Conservation (phyloP, 352 stramenopile genomes). For the Phytophthora ohioensis region DNA sequence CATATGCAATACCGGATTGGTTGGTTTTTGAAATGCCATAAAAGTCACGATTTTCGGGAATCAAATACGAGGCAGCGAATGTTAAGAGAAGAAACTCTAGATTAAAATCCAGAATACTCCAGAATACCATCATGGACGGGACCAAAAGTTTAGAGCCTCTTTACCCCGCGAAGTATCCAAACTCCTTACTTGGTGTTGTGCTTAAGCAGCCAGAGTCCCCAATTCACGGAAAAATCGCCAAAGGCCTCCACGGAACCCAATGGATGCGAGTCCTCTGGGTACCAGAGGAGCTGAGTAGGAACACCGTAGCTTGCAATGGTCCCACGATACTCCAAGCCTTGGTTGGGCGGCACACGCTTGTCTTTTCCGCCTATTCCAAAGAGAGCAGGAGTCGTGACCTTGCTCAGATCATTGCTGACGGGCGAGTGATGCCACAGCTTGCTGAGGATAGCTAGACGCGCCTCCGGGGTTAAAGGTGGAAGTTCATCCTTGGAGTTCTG, state of each 20-base stretch:
- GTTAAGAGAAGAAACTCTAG: too few relatives aligned
- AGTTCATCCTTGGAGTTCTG: constrained; percentile 38
- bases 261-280: constrained; percentile 79
- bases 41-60: too few relatives aligned
- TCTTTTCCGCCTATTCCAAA: constrained; percentile 94
- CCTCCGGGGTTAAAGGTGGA: constrained; percentile 49
- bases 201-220: constrained; percentile 75
- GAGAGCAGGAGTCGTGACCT: constrained; percentile 91
- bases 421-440: constrained; percentile 92
- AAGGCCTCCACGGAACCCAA: constrained; percentile 72
- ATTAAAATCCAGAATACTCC: too few relatives aligned
- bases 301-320: constrained; percentile 71
- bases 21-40: too few relatives aligned
- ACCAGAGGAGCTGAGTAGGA: constrained; percentile 70
- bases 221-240: constrained; percentile 80
- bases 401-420: constrained; percentile 84
- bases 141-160: too few relatives aligned
- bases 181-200: constrained; percentile 49
- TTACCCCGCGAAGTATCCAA: too few relatives aligned
- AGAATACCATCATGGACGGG: too few relatives aligned
- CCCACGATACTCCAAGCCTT: constrained; percentile 95
- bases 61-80: too few relatives aligned
- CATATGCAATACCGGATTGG: too few relatives aligned
- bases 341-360: constrained; percentile 88
- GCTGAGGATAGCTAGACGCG: constrained; percentile 64